Base-by-base conservation (phyloP, 441 rosid species). In the Arabidopsis hybrid region DNA sequence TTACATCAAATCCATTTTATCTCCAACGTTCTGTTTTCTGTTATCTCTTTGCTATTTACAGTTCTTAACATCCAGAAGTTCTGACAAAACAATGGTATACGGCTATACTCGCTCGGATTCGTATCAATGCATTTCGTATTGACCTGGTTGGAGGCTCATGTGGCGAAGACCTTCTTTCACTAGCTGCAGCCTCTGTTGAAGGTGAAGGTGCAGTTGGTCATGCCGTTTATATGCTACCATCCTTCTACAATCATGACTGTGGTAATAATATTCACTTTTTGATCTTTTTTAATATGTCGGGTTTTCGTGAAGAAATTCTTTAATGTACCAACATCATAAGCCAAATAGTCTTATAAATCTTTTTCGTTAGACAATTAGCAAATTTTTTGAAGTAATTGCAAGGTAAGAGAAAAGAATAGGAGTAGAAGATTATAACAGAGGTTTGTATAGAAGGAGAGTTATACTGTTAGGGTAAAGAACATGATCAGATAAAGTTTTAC, bases 231-330 rank as follows among this genome's bases (percentile, higher is more conserved):
- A 79, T 93, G 89, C 88, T 89, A 73, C 94, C 98, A 13, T 93
- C 97, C 58, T 91, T 91, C 76, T 93, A 91, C 79, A 93, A 88
- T 80, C 95, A 91, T 60, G 94, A 89, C 79, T 89, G 92, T 60
- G 92, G 92, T 86, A 75, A 84, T 51, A 29, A 17, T 47, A 32
- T 32, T 72, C 45, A 40, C 43, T 17, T 53, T 8, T 42, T 26
- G 8, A 13, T 26, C 11, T 29, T 7, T 56, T 57, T 6, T 21
- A 21, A 21, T 31, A 18, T 51, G 31, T 26, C 55, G 12, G 3
- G 12, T 8, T 8, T 18, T 18, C 11, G 29, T 18, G 12, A 17
- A 50, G 55, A 18, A 9, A 50, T 50, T 12, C 55, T 50, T 51
- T 51, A 18, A 18, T 9, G 32, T 18, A 21, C 56, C 53, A 18